A percentile compares a stretch with the other conserved stretches of the same genome.
These are phyloP conservation scores for Guillardia theta DNA, from an alignment of 78 protist species.

Conservation along the genomic window DNA sequence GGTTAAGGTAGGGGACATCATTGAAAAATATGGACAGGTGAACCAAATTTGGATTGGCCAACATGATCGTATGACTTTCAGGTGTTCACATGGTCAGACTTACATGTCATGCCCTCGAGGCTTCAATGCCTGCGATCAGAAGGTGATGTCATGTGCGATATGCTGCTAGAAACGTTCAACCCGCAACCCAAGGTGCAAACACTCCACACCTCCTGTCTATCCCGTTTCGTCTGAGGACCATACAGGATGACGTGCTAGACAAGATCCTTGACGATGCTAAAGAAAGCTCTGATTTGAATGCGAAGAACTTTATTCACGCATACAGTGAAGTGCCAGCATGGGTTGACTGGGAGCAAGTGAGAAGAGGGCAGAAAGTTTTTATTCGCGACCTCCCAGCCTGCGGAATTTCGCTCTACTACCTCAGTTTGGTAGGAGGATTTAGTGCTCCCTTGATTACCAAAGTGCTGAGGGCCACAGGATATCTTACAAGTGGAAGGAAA, in stretches of 20 bases:
- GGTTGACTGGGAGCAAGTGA: not conserved
- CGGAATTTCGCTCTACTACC: not conserved
- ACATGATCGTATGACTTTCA: no score
- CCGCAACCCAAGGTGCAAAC: no score
- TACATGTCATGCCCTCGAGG: no score
- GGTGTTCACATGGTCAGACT: no score
- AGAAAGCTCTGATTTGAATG: not conserved
- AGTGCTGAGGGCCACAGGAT: not conserved
- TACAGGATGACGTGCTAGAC: not conserved
- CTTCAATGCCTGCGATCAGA: no score
- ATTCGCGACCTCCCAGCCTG: not conserved
- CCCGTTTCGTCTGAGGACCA: no score
- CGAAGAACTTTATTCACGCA: not conserved
- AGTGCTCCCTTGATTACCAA: not conserved
- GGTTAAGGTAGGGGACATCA: no score
- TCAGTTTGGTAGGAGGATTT: conserved; percentile 32
- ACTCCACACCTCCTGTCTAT: no score
- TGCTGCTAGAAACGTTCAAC: no score
- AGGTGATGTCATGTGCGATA: no score
- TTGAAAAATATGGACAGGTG: no score
- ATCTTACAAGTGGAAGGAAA: not conserved
- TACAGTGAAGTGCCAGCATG: not conserved
- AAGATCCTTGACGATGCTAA: not conserved
- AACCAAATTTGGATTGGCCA: no score
- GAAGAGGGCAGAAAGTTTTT: not conserved